Evolutionary conservation across 805 yeast genomes (phyloP).

Genomic region (Saccharomyces kudriavzevii): DNA sequence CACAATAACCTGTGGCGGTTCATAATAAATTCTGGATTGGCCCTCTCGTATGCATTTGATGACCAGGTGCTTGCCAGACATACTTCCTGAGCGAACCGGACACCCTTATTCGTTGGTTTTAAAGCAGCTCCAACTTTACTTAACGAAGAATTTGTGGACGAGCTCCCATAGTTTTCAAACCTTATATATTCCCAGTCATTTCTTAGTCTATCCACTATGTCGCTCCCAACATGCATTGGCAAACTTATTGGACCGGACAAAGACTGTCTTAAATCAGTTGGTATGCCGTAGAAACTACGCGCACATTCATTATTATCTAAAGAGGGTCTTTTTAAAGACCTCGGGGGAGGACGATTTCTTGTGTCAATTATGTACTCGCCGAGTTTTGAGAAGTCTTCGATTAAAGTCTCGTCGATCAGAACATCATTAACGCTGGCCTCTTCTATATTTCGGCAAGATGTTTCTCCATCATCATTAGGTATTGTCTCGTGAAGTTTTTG

Average conservation of each 20-base stretch:
- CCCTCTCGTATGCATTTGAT: conserved; percentile 22
- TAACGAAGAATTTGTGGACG: neutral
- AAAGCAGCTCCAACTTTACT: neutral
- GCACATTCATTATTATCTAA: conserved; percentile 14
- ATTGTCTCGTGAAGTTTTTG: conserved; percentile 5
- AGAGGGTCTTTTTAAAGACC: conserved; percentile 23
- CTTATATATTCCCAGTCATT: conserved; percentile 21
- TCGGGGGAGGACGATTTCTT: conserved; percentile 5
- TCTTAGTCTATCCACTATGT: conserved; percentile 9
- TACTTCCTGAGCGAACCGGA: conserved; percentile 22
- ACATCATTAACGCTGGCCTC: neutral
- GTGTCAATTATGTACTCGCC: conserved; percentile 14
- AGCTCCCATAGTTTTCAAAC: conserved; percentile 5
- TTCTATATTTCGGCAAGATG: neutral
- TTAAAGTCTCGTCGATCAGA: conserved; percentile 14
- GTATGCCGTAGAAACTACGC: conserved; percentile 16
- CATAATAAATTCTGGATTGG: conserved; percentile 17
- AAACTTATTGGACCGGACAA: neutral
- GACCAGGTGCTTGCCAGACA: conserved; percentile 26
- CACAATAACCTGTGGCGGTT: conserved; percentile 1
- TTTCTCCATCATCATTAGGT: neutral
- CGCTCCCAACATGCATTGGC: neutral
- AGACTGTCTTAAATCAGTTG: neutral
- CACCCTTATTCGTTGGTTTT: conserved; percentile 5
- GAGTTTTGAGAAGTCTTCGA: conserved; percentile 17